Conservation (phyloP, 257 asterid species). For the Jaltomata sinuosa region DNA sequence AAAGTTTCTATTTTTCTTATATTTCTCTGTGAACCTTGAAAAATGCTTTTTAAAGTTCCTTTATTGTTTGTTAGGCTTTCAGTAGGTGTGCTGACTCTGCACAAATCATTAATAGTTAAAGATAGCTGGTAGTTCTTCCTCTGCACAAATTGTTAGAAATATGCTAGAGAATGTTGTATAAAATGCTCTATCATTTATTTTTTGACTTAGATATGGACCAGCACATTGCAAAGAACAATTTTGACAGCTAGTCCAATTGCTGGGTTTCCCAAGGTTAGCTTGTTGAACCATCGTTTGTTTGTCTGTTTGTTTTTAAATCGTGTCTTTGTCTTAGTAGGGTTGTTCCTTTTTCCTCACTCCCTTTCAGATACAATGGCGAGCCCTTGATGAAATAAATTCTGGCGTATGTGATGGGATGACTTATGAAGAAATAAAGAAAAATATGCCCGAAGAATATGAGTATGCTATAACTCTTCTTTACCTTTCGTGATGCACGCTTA, state of each 20-base stretch:
- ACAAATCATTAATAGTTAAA: background rate
- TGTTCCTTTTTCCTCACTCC: slow-evolving; percentile 5
- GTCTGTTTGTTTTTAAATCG: background rate
- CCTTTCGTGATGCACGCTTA: background rate
- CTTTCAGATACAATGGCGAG: slow-evolving; percentile 96
- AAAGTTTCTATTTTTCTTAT: background rate
- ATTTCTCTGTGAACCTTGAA: background rate
- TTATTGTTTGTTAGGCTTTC: background rate
- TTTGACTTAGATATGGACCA: slow-evolving; percentile 91
- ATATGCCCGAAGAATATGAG: slow-evolving; percentile 97
- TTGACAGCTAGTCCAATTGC: slow-evolving; percentile 73
- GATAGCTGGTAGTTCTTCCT: background rate
- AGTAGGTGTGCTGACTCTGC: background rate
- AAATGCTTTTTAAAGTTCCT: background rate
- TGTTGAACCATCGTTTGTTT: background rate
- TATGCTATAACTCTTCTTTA: slow-evolving; percentile 32
- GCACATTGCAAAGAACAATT: slow-evolving; percentile 97
- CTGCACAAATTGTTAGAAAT: background rate
- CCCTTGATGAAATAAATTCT: slow-evolving; percentile 93
- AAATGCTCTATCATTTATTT: slow-evolving; percentile 8
- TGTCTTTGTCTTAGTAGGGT: background rate
- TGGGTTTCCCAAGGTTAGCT: slow-evolving; percentile 91
- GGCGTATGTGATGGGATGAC: slow-evolving; percentile 99
- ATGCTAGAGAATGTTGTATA: background rate
- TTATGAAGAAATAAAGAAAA: slow-evolving; percentile 95